phyloP scores from a whole-genome alignment of 306 rosid species.

The Nissolia schottii region DNA sequence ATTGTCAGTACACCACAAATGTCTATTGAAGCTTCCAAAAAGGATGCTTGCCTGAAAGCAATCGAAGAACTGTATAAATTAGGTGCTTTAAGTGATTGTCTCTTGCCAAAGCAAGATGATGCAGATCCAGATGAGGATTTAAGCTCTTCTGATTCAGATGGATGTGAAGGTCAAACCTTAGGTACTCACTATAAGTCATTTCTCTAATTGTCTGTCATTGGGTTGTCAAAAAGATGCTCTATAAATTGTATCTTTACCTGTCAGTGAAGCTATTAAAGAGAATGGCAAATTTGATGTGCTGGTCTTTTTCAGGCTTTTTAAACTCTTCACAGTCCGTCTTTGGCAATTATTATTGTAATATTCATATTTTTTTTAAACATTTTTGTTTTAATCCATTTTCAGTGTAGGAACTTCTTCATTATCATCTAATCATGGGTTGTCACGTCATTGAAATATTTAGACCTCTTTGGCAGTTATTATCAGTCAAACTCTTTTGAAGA shows the following conservation, averaged over 20 bases:
- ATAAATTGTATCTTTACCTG: conserved; percentile 7
- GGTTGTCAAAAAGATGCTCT: conserved; percentile 11
- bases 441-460: background rate
- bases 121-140: conserved; percentile 33
- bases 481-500: background rate
- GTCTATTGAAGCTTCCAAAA: conserved; percentile 71
- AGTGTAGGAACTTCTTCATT: background rate
- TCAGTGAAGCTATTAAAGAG: background rate
- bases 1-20: conserved; percentile 53
- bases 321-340: background rate
- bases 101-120: conserved; percentile 61
- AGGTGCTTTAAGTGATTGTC: conserved; percentile 74
- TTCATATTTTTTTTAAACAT: background rate
- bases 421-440: conserved; percentile 16
- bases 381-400: background rate
- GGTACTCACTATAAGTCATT: conserved; percentile 18
- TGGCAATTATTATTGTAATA: background rate
- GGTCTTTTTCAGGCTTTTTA: background rate
- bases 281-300: background rate
- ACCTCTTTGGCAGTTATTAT: background rate
- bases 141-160: conserved; percentile 55
- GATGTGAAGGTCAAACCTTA: conserved; percentile 51
- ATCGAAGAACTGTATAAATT: conserved; percentile 75
- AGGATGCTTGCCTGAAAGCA: conserved; percentile 82
- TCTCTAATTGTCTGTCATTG: conserved; percentile 18